Evolutionary conservation across 139 green algal species (phyloP), one percentile per base, ranked within the genome.

Genomic region (Auxenochlorella pyrenoidosa): DNA sequence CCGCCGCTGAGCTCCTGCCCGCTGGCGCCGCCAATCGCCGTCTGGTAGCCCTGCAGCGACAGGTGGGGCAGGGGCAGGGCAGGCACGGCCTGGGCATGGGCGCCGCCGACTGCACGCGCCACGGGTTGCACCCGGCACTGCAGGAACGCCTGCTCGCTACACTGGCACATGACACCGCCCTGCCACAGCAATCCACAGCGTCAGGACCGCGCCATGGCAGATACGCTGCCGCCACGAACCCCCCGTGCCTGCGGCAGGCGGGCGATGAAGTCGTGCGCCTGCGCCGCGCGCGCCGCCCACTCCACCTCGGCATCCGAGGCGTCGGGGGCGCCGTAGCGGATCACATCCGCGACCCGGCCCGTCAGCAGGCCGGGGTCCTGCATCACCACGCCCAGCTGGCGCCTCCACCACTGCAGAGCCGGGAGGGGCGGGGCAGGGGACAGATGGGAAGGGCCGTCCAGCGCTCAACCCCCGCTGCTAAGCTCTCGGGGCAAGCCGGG

Each of bases 251-350:
- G 34, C 32, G 82, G 82, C 66, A 87, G 44, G 12, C 36, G 36
- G 24, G 28, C 34, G 63, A 93, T 90, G 75, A 97, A 97, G 34
- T 89, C 81, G 65, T 94, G 88, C 32, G 95, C 94, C 82, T 97
- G 95, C 0, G 94, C 91, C 5, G 88, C 83, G 38, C 83, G 90
- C 24, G 93, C 91, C 0, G 91, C 94, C 21, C 89, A 87, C 38
- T 91, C 66, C 30, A 95, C 87, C 38, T 95, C 88, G 30, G 83
- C 78, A 43, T 90, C 79, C 30, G 68, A 79, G 21, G 86, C 88
- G 66, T 83, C 77, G 10, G 83, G 71, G 26, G 47, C 70, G 75
- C 81, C 88, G 78, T 90, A 92, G 12, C 43, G 79, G 87, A 96
- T 93, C 80, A 96, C 94, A 22, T 94, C 89, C 26, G n/a, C 24